A percentile compares a stretch with the other conserved stretches of the same genome.
Evolutionary conservation across 192 early-diverging fungal species (phyloP).

Genomic region (Mortierella claussenii): DNA sequence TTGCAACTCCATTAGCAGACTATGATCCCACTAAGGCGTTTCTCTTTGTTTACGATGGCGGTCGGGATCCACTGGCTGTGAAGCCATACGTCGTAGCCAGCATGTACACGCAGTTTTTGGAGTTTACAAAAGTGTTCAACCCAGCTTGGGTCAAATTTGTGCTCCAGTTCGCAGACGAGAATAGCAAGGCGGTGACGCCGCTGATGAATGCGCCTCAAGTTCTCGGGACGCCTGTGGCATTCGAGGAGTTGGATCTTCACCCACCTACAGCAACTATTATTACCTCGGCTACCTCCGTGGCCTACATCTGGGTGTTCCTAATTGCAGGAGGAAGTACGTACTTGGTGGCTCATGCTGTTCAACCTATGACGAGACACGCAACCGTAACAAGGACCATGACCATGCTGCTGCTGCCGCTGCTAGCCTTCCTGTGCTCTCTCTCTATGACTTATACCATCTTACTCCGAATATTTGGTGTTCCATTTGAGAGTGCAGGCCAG

Average conservation of each 20-base stretch:
- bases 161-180: slow-evolving; percentile 4
- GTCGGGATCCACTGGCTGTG: slow-evolving; percentile 30
- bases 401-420: slow-evolving; percentile 16
- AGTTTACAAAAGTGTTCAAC: slow-evolving; percentile 34
- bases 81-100: slow-evolving; percentile 35
- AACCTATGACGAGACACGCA: slow-evolving; percentile 8
- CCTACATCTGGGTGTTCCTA: slow-evolving; percentile 48
- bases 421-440: slow-evolving; percentile 22
- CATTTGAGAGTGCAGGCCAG: slow-evolving; percentile 24
- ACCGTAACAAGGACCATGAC: slow-evolving; percentile 27
- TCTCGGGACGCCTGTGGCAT: slow-evolving; percentile 34
- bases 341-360: slow-evolving; percentile 27
- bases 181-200: slow-evolving; percentile 17
- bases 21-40: slow-evolving; percentile 44
- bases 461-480: slow-evolving; percentile 33
- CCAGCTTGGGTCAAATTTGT: slow-evolving; percentile 38
- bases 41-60: slow-evolving; percentile 40
- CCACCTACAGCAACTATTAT: slow-evolving; percentile 32
- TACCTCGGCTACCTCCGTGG: slow-evolving; percentile 40
- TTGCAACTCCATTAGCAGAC: slow-evolving; percentile 16
- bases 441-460: slow-evolving; percentile 32
- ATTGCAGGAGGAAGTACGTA: slow-evolving; percentile 43
- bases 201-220: slow-evolving; percentile 24
- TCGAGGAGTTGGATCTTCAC: slow-evolving; percentile 38
- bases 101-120: slow-evolving; percentile 42